phyloP scores from a whole-genome alignment of 164 flowering plant genomes.

The Vitis amurensis region DNA sequence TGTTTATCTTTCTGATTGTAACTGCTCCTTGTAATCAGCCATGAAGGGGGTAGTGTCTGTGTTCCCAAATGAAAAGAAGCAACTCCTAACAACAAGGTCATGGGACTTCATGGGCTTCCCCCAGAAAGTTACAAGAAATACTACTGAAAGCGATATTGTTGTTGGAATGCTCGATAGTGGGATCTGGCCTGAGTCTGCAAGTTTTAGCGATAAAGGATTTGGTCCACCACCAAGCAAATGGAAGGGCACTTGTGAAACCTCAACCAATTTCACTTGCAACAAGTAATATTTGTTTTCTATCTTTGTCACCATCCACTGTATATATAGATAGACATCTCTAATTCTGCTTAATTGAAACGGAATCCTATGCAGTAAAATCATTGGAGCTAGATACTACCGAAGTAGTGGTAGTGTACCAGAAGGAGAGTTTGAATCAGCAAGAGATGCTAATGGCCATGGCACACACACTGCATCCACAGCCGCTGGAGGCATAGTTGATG shows the following conservation, averaged over 20 bases:
- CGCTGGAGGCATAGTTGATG: conserved; percentile 43
- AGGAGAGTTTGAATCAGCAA: conserved; percentile 36
- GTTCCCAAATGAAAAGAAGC: too few relatives aligned
- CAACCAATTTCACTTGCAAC: conserved; percentile 62
- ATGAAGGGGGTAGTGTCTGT: conserved; percentile 52
- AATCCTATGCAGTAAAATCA: conserved; percentile 41
- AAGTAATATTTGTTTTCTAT: conserved; percentile 29
- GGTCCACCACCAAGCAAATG: conserved; percentile 59
- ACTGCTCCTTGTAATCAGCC: conserved; percentile 12
- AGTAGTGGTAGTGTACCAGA: not conserved
- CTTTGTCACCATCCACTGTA: too few relatives aligned
- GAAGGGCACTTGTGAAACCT: conserved; percentile 55
- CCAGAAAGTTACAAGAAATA: conserved; percentile 15
- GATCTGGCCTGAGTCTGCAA: conserved; percentile 61
- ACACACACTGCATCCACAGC: conserved; percentile 73
- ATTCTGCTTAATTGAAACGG: not conserved
- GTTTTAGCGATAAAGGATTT: conserved; percentile 41
- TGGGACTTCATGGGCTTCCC: conserved; percentile 67
- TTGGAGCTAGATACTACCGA: conserved; percentile 54
- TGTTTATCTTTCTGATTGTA: too few relatives aligned
- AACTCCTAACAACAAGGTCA: conserved; percentile 41
- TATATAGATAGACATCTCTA: too few relatives aligned
- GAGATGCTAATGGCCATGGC: conserved; percentile 70
- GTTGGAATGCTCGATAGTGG: conserved; percentile 59
- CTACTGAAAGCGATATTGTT: conserved; percentile 41